Conservation (phyloP, 1,139 yeast genomes). For the Saccharomyces hybrid region DNA sequence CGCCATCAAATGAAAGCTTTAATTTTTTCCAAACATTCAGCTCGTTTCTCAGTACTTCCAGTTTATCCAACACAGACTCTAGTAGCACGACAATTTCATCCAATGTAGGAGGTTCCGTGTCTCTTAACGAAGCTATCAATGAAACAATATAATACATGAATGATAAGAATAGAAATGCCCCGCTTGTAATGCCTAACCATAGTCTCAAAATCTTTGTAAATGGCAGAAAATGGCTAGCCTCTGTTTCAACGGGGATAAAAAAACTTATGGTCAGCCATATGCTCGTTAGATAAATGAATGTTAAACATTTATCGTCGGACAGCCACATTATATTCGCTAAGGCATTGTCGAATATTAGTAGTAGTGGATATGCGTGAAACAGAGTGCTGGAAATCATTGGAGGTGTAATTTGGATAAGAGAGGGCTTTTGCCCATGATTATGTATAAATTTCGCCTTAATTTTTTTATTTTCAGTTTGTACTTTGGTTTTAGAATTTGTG, state of each 20-base stretch:
- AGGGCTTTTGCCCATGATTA: constrained; percentile 20
- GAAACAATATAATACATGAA: constrained; percentile 19
- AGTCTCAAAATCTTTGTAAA: constrained; percentile 7
- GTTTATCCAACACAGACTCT: constrained; percentile 23
- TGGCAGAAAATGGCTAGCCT: neutral
- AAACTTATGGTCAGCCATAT: constrained; percentile 5
- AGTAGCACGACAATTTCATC: constrained; percentile 28
- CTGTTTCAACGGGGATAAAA: constrained; percentile 1
- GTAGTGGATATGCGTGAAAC: constrained; percentile 13
- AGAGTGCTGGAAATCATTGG: constrained; percentile 4
- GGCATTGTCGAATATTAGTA: constrained; percentile 13
- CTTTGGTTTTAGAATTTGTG: neutral
- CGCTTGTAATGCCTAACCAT: constrained; percentile 21
- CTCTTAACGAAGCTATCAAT: constrained; percentile 15
- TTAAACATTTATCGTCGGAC: constrained; percentile 15
- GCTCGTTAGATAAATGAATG: constrained; percentile 12
- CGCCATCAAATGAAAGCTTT: neutral
- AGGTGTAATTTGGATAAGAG: constrained; percentile 16
- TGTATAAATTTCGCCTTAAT: constrained; percentile 19
- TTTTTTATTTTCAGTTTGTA: neutral
- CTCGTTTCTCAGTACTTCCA: constrained; percentile 18
- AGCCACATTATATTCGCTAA: constrained; percentile 18
- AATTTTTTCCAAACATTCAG: constrained; percentile 6
- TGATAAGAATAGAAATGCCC: constrained; percentile 12
- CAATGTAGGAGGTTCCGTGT: constrained; percentile 29